A percentile compares a stretch with the other conserved stretches of the same genome.
phyloP scores from a whole-genome alignment of 805 yeast species.

The Hanseniaspora pseudoguilliermondii region DNA sequence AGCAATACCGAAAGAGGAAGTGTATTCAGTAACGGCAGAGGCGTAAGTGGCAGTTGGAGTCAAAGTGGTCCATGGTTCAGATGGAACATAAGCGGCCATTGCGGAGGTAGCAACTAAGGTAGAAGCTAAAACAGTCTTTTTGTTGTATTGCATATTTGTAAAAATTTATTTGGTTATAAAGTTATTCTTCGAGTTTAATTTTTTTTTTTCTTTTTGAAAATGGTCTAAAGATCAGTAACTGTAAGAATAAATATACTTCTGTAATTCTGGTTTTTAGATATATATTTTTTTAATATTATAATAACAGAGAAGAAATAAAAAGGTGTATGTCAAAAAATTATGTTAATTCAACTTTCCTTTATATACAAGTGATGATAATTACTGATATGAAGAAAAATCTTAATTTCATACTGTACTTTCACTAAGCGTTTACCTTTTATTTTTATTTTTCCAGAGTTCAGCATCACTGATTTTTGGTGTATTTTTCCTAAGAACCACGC shows the following conservation, averaged over 20 bases:
- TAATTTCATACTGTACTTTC: no score
- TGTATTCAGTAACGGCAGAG: constrained; percentile 46
- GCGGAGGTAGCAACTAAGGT: constrained; percentile 35
- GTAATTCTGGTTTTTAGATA: no score
- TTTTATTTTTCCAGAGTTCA: no score
- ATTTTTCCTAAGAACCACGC: no score
- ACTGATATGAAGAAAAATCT: no score
- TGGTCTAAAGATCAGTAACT: neutral
- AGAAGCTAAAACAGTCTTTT: constrained; percentile 20
- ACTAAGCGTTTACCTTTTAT: no score
- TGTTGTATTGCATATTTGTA: constrained; percentile 17
- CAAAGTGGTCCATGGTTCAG: constrained; percentile 55
- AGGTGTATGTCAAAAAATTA: no score
- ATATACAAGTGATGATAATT: no score
- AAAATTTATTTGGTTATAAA: neutral
- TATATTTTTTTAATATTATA: no score
- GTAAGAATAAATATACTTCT: neutral
- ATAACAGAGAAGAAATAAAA: no score
- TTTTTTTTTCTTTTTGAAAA: neutral
- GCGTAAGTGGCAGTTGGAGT: constrained; percentile 47
- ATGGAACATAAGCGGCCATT: constrained; percentile 47
- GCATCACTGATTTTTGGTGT: no score
- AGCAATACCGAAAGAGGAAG: constrained; percentile 54
- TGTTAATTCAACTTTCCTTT: no score
- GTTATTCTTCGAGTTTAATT: neutral